Evolutionary conservation across 805 yeast species (phyloP).

Genomic region (Suhomyces kilbournensis): DNA sequence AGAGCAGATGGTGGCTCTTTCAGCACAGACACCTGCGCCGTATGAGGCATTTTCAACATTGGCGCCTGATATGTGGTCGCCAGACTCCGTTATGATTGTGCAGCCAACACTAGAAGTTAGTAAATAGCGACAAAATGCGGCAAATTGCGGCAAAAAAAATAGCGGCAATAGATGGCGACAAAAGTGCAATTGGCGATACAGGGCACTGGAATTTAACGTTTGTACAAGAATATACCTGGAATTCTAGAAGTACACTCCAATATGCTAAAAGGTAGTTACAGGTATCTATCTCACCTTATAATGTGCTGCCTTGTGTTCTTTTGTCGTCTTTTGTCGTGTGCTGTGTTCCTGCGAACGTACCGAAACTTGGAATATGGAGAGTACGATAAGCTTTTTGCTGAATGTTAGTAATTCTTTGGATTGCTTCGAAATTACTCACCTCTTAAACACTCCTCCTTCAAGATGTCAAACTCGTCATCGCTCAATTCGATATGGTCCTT

Average conservation of each 20-base stretch:
- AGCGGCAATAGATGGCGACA: background rate
- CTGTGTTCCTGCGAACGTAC: constrained; percentile 23
- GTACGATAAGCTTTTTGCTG: constrained; percentile 54
- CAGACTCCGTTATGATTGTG: constrained; percentile 53
- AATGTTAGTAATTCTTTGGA: constrained; percentile 17
- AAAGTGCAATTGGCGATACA: background rate
- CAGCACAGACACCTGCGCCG: constrained; percentile 51
- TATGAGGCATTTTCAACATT: constrained; percentile 93
- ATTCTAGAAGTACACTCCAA: background rate
- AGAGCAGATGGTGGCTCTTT: constrained; percentile 34
- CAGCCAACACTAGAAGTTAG: constrained; percentile 69
- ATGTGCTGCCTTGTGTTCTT: background rate
- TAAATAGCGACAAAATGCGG: background rate
- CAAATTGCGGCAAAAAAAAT: background rate
- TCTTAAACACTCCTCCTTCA: constrained; percentile 25
- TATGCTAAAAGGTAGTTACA: background rate
- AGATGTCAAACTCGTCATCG: constrained; percentile 18
- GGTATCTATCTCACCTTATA: background rate
- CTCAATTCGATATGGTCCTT: constrained; percentile 17
- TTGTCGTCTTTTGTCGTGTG: background rate
- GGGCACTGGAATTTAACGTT: background rate
- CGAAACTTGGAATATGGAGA: constrained; percentile 71
- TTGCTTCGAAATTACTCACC: constrained; percentile 15
- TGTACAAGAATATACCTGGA: background rate
- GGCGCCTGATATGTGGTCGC: constrained; percentile 62